Evolutionary conservation across 345 rosid genomes (phyloP).

Genomic region (Corymbia maculata): DNA sequence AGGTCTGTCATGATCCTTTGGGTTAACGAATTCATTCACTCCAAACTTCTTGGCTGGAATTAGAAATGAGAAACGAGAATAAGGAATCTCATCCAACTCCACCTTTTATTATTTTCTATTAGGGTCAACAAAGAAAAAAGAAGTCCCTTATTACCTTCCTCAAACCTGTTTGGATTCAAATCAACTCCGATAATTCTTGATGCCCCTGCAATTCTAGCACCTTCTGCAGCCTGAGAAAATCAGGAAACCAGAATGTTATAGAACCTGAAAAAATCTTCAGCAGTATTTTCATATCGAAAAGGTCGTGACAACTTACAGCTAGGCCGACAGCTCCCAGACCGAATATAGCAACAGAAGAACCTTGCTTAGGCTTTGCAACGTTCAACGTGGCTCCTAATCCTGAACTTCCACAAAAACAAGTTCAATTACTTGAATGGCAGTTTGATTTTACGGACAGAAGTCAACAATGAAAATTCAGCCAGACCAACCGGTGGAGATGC

Average conservation of each 20-base stretch:
- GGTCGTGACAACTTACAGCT: constrained; percentile 5
- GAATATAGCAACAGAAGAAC: constrained; percentile 22
- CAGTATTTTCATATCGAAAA: background rate
- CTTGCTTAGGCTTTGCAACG: constrained; percentile 27
- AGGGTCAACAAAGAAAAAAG: background rate
- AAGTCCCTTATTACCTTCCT: constrained; percentile 9
- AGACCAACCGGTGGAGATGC: constrained; percentile 24
- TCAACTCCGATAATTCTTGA: constrained; percentile 35
- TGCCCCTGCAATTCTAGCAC: constrained; percentile 31
- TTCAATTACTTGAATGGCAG: background rate
- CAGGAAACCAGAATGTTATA: background rate
- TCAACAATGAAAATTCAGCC: background rate
- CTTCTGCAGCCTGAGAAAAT: constrained; percentile 27
- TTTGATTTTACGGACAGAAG: background rate
- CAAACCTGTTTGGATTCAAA: constrained; percentile 15
- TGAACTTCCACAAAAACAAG: background rate
- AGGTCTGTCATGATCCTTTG: constrained; percentile 21
- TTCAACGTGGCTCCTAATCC: constrained; percentile 34
- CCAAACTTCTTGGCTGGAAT: constrained; percentile 32
- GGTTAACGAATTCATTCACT: constrained; percentile 22
- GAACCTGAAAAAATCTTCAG: background rate
- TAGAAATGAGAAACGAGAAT: background rate
- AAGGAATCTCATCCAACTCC: background rate
- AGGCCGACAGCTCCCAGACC: constrained; percentile 45
- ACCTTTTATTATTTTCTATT: too few species aligned